Conservation (phyloP, 805 yeast genomes). For the Jamesozyma hellenica region DNA sequence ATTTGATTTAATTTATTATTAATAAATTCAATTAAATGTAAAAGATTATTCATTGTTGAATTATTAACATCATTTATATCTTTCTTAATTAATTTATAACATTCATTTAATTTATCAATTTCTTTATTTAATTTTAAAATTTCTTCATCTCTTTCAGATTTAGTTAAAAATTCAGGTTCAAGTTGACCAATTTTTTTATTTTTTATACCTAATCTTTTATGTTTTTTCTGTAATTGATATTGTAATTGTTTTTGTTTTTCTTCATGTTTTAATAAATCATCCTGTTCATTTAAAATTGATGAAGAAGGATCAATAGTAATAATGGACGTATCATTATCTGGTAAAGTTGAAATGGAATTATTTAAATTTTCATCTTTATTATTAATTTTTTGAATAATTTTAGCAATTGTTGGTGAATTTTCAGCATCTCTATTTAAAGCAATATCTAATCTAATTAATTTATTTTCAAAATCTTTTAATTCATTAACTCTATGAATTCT, state of each 20-base stretch:
- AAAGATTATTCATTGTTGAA: conserved; percentile 27
- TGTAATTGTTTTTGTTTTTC: conserved; percentile 6
- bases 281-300: neutral
- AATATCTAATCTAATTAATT: conserved; percentile 21
- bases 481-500: conserved; percentile 25
- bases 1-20: conserved; percentile 24
- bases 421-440: conserved; percentile 30
- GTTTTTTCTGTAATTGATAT: conserved; percentile 9
- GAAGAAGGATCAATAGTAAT: no score
- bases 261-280: neutral
- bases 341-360: no score
- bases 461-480: conserved; percentile 29
- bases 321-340: no score
- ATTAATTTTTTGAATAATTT: conserved; percentile 7
- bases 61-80: conserved; percentile 32
- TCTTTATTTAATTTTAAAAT: conserved; percentile 30
- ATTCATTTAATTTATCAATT: conserved; percentile 31
- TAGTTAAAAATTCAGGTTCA: conserved; percentile 28
- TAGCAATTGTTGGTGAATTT: conserved; percentile 26
- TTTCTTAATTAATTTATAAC: conserved; percentile 29
- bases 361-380: conserved; percentile 1
- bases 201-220: conserved; percentile 5
- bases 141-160: conserved; percentile 31
- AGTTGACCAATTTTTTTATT: conserved; percentile 11
- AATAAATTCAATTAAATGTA: conserved; percentile 19